Base-by-base conservation (phyloP, 2,329 filamentous ascomycete genomes). In the Onygenales sp. region DNA sequence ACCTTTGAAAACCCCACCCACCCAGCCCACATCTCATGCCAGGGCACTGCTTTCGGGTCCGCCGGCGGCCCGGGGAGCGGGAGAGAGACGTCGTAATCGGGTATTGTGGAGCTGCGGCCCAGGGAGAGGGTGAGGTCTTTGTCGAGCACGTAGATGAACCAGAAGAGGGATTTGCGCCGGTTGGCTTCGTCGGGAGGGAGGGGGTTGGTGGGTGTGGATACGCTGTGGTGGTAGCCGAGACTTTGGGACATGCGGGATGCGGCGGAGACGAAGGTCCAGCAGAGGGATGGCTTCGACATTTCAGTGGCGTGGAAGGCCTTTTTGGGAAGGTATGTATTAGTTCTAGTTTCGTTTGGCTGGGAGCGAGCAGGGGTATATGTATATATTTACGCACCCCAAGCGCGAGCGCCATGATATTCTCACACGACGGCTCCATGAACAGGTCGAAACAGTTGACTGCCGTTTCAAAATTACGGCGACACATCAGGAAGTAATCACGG, bases 251-350 rank as follows among this genome's bases (percentile, higher is more conserved):
- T 71, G 50, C 79, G 75, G 10, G 78, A 77, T 0, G 82, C 83
- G 14, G 76, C 75, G 6, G 77, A 79, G 27, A 77, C 78, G 14
- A 86, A 69, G n/a, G 81, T 78, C 78, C 82, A 84, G n/a, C 80
- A 80, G 3, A 86, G 73, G 0, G 80, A 81, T 0, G 82, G 80
- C 41, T 81, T 79, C 3, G 81, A 82, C 11, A 78, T 73, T 56
- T 85, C 82, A 47, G 85, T 76, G 10, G 82, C 77, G 59, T 84
- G 81, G n/a, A 81, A 69, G 4, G 79, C 75, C 80, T 85, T 49
- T 43, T 21, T 43, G 27, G 38, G 38, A 27, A 21, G n/a, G 10
- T 51, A 21, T 1, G 9, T 27, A 27, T 27, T 27, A 27, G 21
- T 27, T 27, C 13, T 6, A 7, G 54, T 33, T 50, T 57, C 60